Percentiles rank a stretch among this genome's conserved stretches.
Evolutionary conservation across 2,329 filamentous ascomycete genomes (phyloP).

Genomic region (Didymella pinodella): DNA sequence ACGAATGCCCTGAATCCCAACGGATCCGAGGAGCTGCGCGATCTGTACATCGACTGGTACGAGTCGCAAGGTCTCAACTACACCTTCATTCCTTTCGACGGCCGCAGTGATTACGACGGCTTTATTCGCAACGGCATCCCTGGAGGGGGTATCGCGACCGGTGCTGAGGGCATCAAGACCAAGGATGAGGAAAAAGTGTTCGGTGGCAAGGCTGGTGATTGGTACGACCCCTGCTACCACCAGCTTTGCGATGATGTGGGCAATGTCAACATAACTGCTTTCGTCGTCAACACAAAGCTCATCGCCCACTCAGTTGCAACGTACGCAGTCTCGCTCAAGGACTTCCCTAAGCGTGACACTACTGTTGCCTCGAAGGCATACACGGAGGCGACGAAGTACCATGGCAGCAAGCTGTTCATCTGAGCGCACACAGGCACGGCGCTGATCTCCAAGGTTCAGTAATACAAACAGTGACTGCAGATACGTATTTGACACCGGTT

Average conservation of each 20-base stretch:
- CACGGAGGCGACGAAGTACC: slow-evolving; percentile 38
- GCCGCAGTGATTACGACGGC: slow-evolving; percentile 53
- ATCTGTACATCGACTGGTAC: slow-evolving; percentile 52
- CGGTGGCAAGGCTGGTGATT: slow-evolving; percentile 51
- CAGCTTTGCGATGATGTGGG: slow-evolving; percentile 50
- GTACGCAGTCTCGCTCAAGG: slow-evolving; percentile 46
- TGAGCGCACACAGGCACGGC: slow-evolving; percentile 13
- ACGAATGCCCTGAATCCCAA: slow-evolving; percentile 48
- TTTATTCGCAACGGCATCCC: slow-evolving; percentile 53
- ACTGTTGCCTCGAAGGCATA: slow-evolving; percentile 32
- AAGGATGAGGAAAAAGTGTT: slow-evolving; percentile 48
- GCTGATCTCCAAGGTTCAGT: no score
- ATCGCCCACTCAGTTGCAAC: slow-evolving; percentile 51
- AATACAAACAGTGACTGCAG: background rate
- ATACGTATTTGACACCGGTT: no score
- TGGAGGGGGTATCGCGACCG: slow-evolving; percentile 52
- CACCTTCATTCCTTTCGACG: slow-evolving; percentile 52
- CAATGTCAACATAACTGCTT: slow-evolving; percentile 52
- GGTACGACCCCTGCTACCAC: slow-evolving; percentile 53
- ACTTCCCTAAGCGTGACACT: slow-evolving; percentile 44
- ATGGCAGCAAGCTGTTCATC: slow-evolving; percentile 47
- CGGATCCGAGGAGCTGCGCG: slow-evolving; percentile 49
- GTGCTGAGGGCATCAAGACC: slow-evolving; percentile 54
- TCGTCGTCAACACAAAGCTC: slow-evolving; percentile 51
- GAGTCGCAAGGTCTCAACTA: slow-evolving; percentile 48